Evolutionary conservation across 2,329 filamentous ascomycete species (phyloP).

Genomic region (Ophiosphaerella korrae): DNA sequence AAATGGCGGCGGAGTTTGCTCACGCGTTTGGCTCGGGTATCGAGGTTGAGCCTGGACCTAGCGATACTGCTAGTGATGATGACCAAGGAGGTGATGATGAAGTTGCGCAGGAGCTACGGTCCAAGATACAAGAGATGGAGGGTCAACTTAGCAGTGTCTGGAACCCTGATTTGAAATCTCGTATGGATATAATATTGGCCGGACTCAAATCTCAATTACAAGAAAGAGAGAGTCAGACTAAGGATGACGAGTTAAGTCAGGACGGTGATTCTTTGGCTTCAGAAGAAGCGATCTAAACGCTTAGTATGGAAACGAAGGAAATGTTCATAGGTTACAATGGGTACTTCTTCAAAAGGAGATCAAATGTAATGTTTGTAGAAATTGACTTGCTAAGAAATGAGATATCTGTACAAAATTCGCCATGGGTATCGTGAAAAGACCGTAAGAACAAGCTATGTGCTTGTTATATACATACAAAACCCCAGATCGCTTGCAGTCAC

Average conservation of each 20-base stretch:
- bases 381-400: neutral
- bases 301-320: neutral
- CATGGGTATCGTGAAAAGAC: slow-evolving; percentile 6
- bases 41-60: slow-evolving; percentile 44
- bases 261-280: neutral
- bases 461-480: neutral
- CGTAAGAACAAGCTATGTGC: neutral
- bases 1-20: slow-evolving; percentile 60
- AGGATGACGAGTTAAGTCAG: neutral
- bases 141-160: slow-evolving; percentile 39
- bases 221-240: slow-evolving; percentile 18
- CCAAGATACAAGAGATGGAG: slow-evolving; percentile 46
- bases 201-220: slow-evolving; percentile 36
- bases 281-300: neutral
- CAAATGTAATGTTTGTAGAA: neutral
- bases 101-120: slow-evolving; percentile 34
- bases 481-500: neutral
- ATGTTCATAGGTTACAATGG: too few relatives aligned
- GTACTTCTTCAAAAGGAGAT: neutral
- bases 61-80: slow-evolving; percentile 47
- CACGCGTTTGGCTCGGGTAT: slow-evolving; percentile 53
- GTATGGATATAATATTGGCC: slow-evolving; percentile 36
- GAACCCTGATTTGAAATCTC: slow-evolving; percentile 41
- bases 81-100: slow-evolving; percentile 31
- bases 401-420: neutral